Base-by-base conservation (phyloP, 495 filamentous ascomycete species). In the Apiosordaria backusii region DNA sequence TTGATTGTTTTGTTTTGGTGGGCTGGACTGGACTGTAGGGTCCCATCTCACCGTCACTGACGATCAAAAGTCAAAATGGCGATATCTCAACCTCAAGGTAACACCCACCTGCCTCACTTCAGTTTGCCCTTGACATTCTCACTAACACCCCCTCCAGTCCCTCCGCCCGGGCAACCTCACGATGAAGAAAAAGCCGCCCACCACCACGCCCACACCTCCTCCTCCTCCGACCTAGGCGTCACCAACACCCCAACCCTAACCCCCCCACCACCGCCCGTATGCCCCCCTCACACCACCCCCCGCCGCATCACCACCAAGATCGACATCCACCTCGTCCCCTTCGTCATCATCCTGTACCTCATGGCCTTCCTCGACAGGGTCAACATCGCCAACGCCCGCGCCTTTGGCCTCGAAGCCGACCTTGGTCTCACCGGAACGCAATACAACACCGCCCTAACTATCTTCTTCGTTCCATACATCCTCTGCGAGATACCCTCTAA, bases 391-490 rank as follows among this genome's bases (percentile, higher is more conserved):
- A 92, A 93, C 71, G 86, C 86, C n/a, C 76, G 76, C 19, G 71
- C 84, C 26, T 88, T 87, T 63, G 85, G 86, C 55, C 81, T 94
- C n/a, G 82, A 82, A 60, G 68, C 79, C 13, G 89, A 96, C 50
- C 77, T 95, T 15, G 50, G 81, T 19, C 82, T 97, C 22, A 50
- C 73, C 57, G 79, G 80, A 60, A 60, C 57, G 15, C 84, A 90
- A 71, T 93, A 89, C 77, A 95, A 94, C 77, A 89, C 85, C 16
- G 91, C 90, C 0, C 78, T 96, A 65, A 87, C 87, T 23, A 94
- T 96, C 68, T 97, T 97, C 83, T 99, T 97, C 78, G 87, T 97
- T 0, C 93, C 94, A 0, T 98, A 97, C 74, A 84, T 96, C 67
- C 68, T 94, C 57, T 89, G 89, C 69, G 93, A 91, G 75, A 95